Evolutionary conservation across 208 protist species (phyloP).

Genomic region (Acanthamoeba quina): DNA sequence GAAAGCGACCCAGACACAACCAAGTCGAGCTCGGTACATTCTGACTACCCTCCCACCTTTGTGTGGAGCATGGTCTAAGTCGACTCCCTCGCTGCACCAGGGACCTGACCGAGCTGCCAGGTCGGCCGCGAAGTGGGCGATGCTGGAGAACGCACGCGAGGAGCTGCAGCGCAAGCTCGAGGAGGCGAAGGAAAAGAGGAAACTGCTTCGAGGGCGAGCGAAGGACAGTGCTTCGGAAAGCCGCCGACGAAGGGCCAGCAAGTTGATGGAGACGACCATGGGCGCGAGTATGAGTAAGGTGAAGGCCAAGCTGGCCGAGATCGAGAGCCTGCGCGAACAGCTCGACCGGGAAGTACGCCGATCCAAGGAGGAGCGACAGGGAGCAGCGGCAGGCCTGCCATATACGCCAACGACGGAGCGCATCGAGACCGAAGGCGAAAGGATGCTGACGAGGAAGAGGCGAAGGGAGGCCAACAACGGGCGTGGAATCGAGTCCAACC

Average conservation of each 20-base stretch:
- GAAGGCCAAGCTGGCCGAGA: slow-evolving; percentile 1
- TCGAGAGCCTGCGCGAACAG: slow-evolving; percentile 14
- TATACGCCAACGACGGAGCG: background rate
- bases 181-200: background rate
- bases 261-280: background rate
- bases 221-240: background rate
- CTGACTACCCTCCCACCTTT: background rate
- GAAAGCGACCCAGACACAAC: background rate
- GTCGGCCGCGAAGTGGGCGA: background rate
- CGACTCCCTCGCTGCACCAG: background rate
- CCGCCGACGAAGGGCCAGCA: background rate
- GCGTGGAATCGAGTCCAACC: background rate
- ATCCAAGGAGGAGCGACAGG: background rate
- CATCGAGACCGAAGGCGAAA: background rate
- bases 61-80: no score
- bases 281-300: background rate
- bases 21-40: background rate
- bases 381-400: background rate
- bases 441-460: slow-evolving; percentile 9
- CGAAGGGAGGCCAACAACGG: background rate
- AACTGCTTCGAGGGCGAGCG: background rate
- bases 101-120: background rate
- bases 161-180: background rate
- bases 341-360: background rate
- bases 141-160: background rate